Conservation (phyloP, 768 basidiomycete species). For the Termitomyces sp. region DNA sequence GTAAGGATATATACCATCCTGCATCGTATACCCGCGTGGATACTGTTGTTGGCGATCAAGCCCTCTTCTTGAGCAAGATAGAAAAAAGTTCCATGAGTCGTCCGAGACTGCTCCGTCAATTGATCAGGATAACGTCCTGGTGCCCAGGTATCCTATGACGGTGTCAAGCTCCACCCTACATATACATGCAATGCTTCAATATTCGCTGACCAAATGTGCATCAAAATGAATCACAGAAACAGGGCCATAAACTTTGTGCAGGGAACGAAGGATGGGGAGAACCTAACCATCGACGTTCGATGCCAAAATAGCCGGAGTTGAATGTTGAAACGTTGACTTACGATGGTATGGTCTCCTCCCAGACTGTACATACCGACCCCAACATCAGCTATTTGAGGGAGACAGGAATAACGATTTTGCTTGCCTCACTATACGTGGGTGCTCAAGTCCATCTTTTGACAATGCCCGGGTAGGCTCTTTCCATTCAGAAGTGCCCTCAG, state of each 20-base stretch:
- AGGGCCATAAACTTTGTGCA: conserved; percentile 76
- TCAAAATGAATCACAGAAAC: conserved; percentile 85
- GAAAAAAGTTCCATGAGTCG: conserved; percentile 89
- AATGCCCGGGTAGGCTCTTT: conserved; percentile 32
- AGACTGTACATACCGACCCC: conserved; percentile 33
- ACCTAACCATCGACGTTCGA: conserved; percentile 30
- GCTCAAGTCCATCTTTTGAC: conserved; percentile 54
- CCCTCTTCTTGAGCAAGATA: conserved; percentile 74
- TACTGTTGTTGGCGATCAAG: conserved; percentile 67
- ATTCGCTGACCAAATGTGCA: conserved; percentile 37
- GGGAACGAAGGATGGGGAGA: conserved; percentile 76
- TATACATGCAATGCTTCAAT: conserved; percentile 15
- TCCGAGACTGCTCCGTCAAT: conserved; percentile 53
- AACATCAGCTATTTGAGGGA: background rate
- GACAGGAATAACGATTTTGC: background rate
- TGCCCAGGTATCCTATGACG: conserved; percentile 56
- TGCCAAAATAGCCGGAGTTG: background rate
- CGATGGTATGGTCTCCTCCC: conserved; percentile 89
- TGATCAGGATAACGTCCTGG: conserved; percentile 45
- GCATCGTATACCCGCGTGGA: conserved; percentile 85
- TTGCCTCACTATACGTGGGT: conserved; percentile 71
- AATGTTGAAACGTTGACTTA: conserved; percentile 18
- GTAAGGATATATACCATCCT: conserved; percentile 40
- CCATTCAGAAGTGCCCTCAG: conserved; percentile 28
- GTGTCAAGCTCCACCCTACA: background rate